Percentiles rank a stretch among this genome's conserved stretches.
Conservation (phyloP, 306 rosid genomes). For the Prunus salicina region DNA sequence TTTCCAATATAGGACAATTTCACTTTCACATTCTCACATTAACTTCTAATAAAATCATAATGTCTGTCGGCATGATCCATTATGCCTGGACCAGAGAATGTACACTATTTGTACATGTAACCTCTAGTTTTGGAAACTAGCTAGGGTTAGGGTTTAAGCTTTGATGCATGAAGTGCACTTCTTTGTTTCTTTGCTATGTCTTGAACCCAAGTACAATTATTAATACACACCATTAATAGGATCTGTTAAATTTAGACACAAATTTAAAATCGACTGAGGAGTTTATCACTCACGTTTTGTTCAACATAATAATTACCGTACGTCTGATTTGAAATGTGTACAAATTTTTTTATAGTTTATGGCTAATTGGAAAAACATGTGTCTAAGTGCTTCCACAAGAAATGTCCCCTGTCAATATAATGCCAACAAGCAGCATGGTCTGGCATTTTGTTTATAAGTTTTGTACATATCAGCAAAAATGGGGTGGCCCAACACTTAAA, state of each 20-base stretch:
- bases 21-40: too few species aligned
- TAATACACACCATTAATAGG: background rate
- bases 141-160: background rate
- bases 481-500: constrained; percentile 15
- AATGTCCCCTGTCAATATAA: background rate
- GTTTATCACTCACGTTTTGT: too few species aligned
- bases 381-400: background rate
- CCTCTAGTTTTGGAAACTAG: too few species aligned
- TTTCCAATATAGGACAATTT: too few species aligned
- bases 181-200: constrained; percentile 6
- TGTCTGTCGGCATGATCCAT: background rate
- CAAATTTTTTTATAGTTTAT: background rate
- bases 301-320: too few species aligned
- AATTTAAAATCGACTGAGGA: too few species aligned
- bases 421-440: too few species aligned
- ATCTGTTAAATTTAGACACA: background rate
- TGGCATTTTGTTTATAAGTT: background rate
- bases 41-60: background rate
- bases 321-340: background rate
- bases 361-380: background rate
- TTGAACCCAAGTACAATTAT: background rate
- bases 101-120: background rate
- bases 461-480: background rate
- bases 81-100: background rate
- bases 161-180: background rate